Conservation (phyloP, 345 rosid species). For the Hevea brasiliensis region DNA sequence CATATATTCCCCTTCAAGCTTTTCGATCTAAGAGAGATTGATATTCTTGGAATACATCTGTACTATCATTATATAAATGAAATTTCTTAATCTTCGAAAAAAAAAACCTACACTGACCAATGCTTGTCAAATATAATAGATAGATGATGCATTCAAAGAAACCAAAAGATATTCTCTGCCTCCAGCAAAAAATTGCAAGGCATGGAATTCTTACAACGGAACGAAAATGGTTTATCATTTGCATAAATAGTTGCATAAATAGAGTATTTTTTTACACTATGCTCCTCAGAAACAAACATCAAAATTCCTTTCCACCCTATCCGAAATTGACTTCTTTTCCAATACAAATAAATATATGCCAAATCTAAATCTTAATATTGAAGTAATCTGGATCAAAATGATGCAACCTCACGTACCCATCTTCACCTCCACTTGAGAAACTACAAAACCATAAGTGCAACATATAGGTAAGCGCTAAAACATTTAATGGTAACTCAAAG, state of each 20-base stretch:
- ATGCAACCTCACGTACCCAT: slow-evolving; percentile 91
- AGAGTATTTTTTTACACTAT: background rate
- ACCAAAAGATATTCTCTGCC: no score
- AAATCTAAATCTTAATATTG: slow-evolving; percentile 49
- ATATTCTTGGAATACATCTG: no score
- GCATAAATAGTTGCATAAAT: background rate
- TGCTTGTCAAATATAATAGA: no score
- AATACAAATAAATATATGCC: background rate
- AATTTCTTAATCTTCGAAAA: no score
- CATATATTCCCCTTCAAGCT: no score
- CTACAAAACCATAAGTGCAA: slow-evolving; percentile 30
- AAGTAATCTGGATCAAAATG: slow-evolving; percentile 88
- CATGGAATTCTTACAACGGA: background rate
- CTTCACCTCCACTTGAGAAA: slow-evolving; percentile 97
- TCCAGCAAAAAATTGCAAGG: background rate
- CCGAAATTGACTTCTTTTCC: background rate
- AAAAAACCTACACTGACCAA: no score
- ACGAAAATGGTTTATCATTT: background rate
- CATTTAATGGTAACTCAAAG: background rate
- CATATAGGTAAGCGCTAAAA: background rate
- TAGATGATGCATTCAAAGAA: no score
- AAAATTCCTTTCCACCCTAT: slow-evolving; percentile 5
- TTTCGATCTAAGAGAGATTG: no score
- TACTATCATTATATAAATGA: no score
- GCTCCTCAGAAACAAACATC: background rate